Evolutionary conservation across 2,329 filamentous ascomycete species (phyloP).

Genomic region (Colletotrichum cordylinicola): DNA sequence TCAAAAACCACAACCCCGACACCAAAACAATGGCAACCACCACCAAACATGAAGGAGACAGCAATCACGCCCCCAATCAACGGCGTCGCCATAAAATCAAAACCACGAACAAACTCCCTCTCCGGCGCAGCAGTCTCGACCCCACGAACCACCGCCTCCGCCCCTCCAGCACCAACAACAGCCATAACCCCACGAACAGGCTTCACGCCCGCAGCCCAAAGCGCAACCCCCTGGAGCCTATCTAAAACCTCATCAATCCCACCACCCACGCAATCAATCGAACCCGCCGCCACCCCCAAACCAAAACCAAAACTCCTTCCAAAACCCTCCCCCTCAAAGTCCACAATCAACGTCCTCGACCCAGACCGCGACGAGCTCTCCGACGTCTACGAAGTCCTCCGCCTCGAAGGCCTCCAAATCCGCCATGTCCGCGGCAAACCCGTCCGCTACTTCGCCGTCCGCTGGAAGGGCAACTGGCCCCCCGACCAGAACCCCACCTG

Average conservation of each 20-base stretch:
- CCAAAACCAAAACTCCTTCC: neutral
- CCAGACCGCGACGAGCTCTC: constrained; percentile 20
- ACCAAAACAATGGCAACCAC: neutral
- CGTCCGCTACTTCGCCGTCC: constrained; percentile 55
- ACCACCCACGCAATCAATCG: neutral
- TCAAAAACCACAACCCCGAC: neutral
- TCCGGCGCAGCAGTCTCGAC: neutral
- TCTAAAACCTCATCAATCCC: neutral
- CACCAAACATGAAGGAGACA: neutral
- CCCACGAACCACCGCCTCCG: neutral
- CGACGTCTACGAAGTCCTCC: constrained; percentile 47
- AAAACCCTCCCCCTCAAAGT: neutral
- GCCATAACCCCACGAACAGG: neutral
- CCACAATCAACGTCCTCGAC: neutral
- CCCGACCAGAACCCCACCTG: constrained; percentile 61
- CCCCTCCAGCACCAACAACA: neutral
- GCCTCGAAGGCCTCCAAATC: constrained; percentile 46
- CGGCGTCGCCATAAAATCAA: neutral
- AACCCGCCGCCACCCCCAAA: neutral
- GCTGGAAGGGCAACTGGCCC: constrained; percentile 64
- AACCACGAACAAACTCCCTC: neutral
- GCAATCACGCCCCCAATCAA: neutral
- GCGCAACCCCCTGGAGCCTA: neutral
- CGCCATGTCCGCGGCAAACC: constrained; percentile 39
- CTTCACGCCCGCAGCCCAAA: constrained; percentile 4